Conservation (phyloP, 192 early-diverging fungal species). For the Coemansia sp. region DNA sequence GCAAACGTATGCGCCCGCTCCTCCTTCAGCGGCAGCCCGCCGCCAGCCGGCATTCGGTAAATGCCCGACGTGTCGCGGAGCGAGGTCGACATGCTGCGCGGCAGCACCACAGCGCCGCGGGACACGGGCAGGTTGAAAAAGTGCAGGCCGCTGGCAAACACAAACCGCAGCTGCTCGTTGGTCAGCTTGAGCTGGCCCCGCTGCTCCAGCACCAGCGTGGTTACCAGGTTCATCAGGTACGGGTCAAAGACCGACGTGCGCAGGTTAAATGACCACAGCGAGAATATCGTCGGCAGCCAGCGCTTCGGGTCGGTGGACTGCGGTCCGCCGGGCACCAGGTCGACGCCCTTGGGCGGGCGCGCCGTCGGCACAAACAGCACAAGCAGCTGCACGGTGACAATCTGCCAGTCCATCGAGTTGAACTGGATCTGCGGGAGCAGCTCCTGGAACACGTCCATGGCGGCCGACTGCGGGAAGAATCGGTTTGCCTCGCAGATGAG, state of each 20-base stretch:
- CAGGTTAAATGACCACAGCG: slow-evolving; percentile 76
- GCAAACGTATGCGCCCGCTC: slow-evolving; percentile 60
- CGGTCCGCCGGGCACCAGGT: slow-evolving; percentile 13
- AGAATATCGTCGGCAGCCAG: slow-evolving; percentile 83
- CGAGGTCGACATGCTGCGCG: slow-evolving; percentile 11
- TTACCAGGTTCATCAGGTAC: slow-evolving; percentile 70
- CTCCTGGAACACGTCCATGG: slow-evolving; percentile 73
- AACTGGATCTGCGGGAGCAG: slow-evolving; percentile 73
- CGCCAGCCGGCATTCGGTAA: slow-evolving; percentile 34
- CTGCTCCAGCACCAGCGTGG: slow-evolving; percentile 60
- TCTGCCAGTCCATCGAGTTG: slow-evolving; percentile 63
- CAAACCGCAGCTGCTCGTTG: slow-evolving; percentile 45
- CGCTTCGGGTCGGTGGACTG: slow-evolving; percentile 42
- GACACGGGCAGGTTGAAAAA: slow-evolving; percentile 42
- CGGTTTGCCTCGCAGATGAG: slow-evolving; percentile 19
- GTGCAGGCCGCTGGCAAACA: slow-evolving; percentile 50
- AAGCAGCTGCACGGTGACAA: slow-evolving; percentile 58
- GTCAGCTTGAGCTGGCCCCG: slow-evolving; percentile 31
- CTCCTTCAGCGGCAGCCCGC: slow-evolving; percentile 36
- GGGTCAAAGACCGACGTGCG: slow-evolving; percentile 60
- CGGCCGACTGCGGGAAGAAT: slow-evolving; percentile 66
- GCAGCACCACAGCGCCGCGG: slow-evolving; percentile 16
- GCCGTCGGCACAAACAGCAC: slow-evolving; percentile 69
- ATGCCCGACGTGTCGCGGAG: slow-evolving; percentile 31
- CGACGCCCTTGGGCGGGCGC: background rate